These are phyloP conservation scores for Aspergillus sp. DNA, from an alignment of 2,329 filamentous ascomycete genomes.

Conservation along the genomic window DNA sequence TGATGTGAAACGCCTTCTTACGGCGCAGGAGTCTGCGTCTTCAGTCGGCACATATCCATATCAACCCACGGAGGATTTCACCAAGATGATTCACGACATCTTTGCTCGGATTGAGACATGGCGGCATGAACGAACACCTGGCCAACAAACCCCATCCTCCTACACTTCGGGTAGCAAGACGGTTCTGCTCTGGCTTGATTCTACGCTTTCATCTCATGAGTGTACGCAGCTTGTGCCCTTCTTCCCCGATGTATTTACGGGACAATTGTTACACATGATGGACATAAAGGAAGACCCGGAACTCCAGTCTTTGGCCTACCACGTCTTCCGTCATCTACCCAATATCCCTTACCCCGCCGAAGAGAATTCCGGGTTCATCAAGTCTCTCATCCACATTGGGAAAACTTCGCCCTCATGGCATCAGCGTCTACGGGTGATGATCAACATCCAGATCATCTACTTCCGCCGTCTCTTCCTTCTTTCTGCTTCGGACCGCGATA, in stretches of 20 bases:
- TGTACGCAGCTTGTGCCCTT: slow-evolving; percentile 88
- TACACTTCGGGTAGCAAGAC: slow-evolving; percentile 98
- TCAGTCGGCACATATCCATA: slow-evolving; percentile 86
- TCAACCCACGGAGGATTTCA: slow-evolving; percentile 71
- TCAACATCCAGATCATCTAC: slow-evolving; percentile 99
- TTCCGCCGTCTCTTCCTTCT: slow-evolving; percentile 94
- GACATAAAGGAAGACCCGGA: slow-evolving; percentile 98
- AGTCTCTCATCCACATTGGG: slow-evolving; percentile 82
- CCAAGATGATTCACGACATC: slow-evolving; percentile 67
- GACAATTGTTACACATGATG: slow-evolving; percentile 98
- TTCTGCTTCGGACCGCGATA: slow-evolving; percentile 68
- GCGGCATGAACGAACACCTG: slow-evolving; percentile 78
- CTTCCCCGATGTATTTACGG: slow-evolving; percentile 86
- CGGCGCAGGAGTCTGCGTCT: slow-evolving; percentile 74
- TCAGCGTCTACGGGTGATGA: slow-evolving; percentile 86
- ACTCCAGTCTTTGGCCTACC: slow-evolving; percentile 88
- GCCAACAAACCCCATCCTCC: slow-evolving; percentile 87
- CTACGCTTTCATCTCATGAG: slow-evolving; percentile 84
- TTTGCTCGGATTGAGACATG: slow-evolving; percentile 81
- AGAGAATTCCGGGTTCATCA: slow-evolving; percentile 81
- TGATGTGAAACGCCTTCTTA: slow-evolving; percentile 71
- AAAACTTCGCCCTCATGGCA: slow-evolving; percentile 86
- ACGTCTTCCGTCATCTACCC: slow-evolving; percentile 92
- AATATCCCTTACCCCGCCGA: slow-evolving; percentile 90
- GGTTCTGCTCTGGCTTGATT: slow-evolving; percentile 91